A percentile compares a stretch with the other conserved stretches of the same genome.
These are phyloP conservation scores for Candida tunisiensis DNA, from an alignment of 1,139 yeast species.

Conservation along the genomic window DNA sequence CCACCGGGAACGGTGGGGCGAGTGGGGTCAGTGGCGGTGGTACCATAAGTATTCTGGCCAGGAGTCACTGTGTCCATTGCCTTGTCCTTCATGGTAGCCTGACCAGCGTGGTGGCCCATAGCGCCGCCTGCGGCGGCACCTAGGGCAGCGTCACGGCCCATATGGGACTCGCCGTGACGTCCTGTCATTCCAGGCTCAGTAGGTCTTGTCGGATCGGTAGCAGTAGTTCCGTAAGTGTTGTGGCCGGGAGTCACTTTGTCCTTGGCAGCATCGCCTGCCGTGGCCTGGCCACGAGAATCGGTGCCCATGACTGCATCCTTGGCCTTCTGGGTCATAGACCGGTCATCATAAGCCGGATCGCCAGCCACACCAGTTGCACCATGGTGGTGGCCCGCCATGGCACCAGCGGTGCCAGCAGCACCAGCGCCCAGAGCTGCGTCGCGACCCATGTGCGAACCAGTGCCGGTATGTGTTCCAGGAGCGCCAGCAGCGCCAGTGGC, in stretches of 20 bases:
- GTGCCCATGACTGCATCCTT: background rate
- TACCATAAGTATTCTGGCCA: conserved; percentile 1
- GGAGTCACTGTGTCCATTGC: background rate
- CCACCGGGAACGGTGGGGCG: conserved; percentile 2
- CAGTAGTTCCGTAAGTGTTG: background rate
- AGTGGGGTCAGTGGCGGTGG: conserved; percentile 1
- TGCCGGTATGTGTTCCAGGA: background rate
- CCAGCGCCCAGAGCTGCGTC: background rate
- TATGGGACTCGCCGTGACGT: background rate
- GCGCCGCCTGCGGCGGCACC: conserved; percentile 3
- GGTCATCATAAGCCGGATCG: background rate
- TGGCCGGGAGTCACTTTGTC: background rate
- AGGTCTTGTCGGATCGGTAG: no score
- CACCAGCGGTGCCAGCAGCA: background rate
- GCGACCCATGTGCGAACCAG: background rate
- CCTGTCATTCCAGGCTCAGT: background rate
- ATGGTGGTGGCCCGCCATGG: background rate
- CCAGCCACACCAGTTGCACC: background rate
- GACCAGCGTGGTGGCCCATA: conserved; percentile 3
- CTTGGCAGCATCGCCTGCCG: background rate
- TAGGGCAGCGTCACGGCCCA: background rate
- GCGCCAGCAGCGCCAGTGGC: background rate
- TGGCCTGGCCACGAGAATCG: background rate
- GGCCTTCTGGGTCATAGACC: background rate
- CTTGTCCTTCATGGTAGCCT: conserved; percentile 1